Percentiles rank a stretch among this genome's conserved stretches.
phyloP scores from a whole-genome alignment of 108 stramenopile species.

The Thalassiosira profunda region DNA sequence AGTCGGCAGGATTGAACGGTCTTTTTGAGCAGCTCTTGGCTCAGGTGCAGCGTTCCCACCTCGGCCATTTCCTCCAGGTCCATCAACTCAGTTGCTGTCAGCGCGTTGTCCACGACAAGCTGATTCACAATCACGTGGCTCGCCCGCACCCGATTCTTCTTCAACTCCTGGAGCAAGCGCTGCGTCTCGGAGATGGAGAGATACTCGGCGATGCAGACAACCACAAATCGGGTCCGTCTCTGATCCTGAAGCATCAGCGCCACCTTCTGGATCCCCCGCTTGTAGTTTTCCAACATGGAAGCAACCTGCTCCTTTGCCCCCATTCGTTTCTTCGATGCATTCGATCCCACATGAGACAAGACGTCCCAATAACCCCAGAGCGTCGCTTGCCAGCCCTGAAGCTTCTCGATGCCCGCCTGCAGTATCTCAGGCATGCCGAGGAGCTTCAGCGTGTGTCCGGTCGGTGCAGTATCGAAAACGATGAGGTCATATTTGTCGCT shows the following conservation, averaged over 20 bases:
- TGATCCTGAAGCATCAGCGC: constrained; percentile 71
- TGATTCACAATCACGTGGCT: constrained; percentile 85
- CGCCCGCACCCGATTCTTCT: constrained; percentile 70
- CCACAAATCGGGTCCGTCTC: constrained; percentile 72
- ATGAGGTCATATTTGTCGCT: constrained; percentile 61
- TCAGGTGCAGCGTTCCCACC: constrained; percentile 34
- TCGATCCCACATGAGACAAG: constrained; percentile 52
- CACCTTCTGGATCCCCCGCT: constrained; percentile 54
- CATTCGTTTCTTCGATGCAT: constrained; percentile 25
- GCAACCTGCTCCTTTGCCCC: constrained; percentile 36
- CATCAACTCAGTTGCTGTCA: constrained; percentile 28
- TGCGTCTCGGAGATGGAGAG: constrained; percentile 77
- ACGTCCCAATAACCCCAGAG: constrained; percentile 69
- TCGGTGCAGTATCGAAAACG: constrained; percentile 85
- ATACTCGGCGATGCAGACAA: constrained; percentile 85
- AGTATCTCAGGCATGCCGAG: constrained; percentile 79
- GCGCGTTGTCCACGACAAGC: constrained; percentile 39
- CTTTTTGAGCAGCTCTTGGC: constrained; percentile 23
- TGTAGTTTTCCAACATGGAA: constrained; percentile 39
- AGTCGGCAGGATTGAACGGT: constrained; percentile 49
- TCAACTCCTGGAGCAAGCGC: constrained; percentile 75
- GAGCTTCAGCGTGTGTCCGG: constrained; percentile 82
- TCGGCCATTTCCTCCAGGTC: constrained; percentile 49
- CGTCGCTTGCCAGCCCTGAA: constrained; percentile 69
- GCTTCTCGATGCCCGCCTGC: constrained; percentile 68